A percentile compares a stretch with the other conserved stretches of the same genome.
These are phyloP conservation scores for Fonsecaea erecta DNA, from an alignment of 2,329 filamentous ascomycete genomes.

Conservation along the genomic window DNA sequence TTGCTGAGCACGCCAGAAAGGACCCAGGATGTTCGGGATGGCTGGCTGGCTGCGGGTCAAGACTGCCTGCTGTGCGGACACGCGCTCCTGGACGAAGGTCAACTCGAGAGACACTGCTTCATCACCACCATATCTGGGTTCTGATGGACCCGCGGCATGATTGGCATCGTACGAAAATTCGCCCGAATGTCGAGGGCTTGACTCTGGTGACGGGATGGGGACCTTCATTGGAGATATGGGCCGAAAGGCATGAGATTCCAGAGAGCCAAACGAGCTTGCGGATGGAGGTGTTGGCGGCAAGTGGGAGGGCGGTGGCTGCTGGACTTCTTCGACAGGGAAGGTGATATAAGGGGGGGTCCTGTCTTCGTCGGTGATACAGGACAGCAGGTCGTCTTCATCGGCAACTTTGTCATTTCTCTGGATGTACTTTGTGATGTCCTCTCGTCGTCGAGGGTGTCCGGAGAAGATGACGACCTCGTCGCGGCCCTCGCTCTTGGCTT, in stretches of 20 bases:
- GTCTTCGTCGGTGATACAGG: conserved; percentile 19
- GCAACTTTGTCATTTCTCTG: conserved; percentile 22
- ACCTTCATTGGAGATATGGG: conserved; percentile 16
- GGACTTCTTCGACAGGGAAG: not conserved
- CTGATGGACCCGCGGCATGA: not conserved
- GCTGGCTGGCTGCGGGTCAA: conserved; percentile 13
- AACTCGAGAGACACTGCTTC: not conserved
- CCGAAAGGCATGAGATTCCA: conserved; percentile 3
- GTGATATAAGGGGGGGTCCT: conserved; percentile 27
- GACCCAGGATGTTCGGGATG: conserved; percentile 10
- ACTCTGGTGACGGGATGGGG: conserved; percentile 19
- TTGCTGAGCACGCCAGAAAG: conserved; percentile 12
- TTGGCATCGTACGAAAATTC: not conserved
- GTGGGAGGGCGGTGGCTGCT: not conserved
- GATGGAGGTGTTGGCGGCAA: conserved; percentile 15
- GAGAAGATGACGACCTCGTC: conserved; percentile 25
- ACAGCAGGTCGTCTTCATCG: conserved; percentile 23
- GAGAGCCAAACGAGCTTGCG: conserved; percentile 7
- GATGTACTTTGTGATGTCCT: conserved; percentile 29
- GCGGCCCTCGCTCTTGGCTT: conserved; percentile 13
- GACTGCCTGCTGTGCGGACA: not conserved
- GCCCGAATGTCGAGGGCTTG: conserved; percentile 14
- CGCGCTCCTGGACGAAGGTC: not conserved
- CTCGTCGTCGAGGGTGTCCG: conserved; percentile 7
- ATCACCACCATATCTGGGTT: not conserved